These are phyloP conservation scores for Picea sitchensis DNA, from an alignment of 75 land plant species.

Conservation along the genomic window DNA sequence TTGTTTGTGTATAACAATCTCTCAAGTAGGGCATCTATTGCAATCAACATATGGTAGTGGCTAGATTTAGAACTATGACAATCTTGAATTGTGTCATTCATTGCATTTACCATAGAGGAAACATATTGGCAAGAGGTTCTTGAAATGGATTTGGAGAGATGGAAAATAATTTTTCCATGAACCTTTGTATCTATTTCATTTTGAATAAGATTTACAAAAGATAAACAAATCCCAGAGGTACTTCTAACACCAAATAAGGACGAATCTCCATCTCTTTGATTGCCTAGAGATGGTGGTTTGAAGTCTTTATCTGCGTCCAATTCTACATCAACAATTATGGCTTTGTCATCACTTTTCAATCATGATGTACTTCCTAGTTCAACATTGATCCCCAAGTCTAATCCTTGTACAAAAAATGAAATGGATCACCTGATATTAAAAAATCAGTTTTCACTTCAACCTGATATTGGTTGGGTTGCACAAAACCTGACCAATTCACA, in stretches of 20 bases:
- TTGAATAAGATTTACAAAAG: conserved; percentile 30
- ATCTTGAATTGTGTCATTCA: conserved; percentile 16
- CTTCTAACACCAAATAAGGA: conserved; percentile 10
- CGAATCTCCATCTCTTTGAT: conserved; percentile 24
- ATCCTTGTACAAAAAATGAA: conserved; percentile 1
- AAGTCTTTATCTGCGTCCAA: conserved; percentile 21
- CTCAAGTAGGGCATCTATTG: no score
- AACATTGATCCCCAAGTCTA: neutral
- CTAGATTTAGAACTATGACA: neutral
- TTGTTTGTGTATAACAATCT: no score
- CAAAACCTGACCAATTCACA: conserved; percentile 42
- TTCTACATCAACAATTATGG: conserved; percentile 56
- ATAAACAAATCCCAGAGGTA: conserved; percentile 11
- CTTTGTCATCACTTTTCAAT: neutral
- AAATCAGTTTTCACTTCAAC: conserved; percentile 14
- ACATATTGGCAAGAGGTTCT: conserved; percentile 27
- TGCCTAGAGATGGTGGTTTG: no score
- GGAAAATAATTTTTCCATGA: conserved; percentile 21
- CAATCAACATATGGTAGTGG: no score
- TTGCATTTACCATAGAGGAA: conserved; percentile 38
- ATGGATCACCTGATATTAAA: neutral
- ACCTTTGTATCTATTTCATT: conserved; percentile 57
- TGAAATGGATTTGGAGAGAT: conserved; percentile 46
- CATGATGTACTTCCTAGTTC: neutral
- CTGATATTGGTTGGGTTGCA: conserved; percentile 21